Percentiles rank a stretch among this genome's conserved stretches.
These are phyloP conservation scores for Ophiobolus disseminans DNA, from an alignment of 2,329 filamentous ascomycete genomes.

Conservation along the genomic window DNA sequence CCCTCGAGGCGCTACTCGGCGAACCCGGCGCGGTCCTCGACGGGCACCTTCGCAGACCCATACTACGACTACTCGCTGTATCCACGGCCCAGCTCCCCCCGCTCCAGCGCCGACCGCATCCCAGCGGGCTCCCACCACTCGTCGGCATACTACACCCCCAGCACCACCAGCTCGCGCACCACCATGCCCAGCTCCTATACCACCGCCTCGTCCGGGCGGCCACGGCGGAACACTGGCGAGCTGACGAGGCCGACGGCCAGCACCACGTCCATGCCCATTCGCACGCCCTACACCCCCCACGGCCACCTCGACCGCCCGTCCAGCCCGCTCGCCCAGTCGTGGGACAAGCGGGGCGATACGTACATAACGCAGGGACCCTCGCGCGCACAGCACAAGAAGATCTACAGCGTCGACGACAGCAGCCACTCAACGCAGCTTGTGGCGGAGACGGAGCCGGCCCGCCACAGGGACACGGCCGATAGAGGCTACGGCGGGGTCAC, in stretches of 20 bases:
- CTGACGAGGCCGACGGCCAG: slow-evolving; percentile 46
- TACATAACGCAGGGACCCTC: slow-evolving; percentile 48
- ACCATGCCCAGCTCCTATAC: slow-evolving; percentile 41
- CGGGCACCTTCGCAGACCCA: slow-evolving; percentile 46
- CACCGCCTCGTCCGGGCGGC: slow-evolving; percentile 53
- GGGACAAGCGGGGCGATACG: slow-evolving; percentile 41
- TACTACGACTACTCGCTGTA: slow-evolving; percentile 42
- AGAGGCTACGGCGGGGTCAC: slow-evolving; percentile 34
- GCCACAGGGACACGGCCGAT: slow-evolving; percentile 33
- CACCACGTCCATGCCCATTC: slow-evolving; percentile 40
- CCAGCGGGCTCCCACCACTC: slow-evolving; percentile 31
- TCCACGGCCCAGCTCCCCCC: slow-evolving; percentile 41
- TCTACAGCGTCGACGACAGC: slow-evolving; percentile 58
- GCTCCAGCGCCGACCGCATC: slow-evolving; percentile 44
- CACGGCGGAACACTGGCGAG: slow-evolving; percentile 54
- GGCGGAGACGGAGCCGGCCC: slow-evolving; percentile 46
- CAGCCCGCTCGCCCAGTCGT: slow-evolving; percentile 51
- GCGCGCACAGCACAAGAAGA: slow-evolving; percentile 53
- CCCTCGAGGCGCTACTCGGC: slow-evolving; percentile 39
- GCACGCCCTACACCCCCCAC: slow-evolving; percentile 34
- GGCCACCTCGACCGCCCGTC: slow-evolving; percentile 42
- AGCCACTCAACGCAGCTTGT: slow-evolving; percentile 47
- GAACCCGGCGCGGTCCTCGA: slow-evolving; percentile 46
- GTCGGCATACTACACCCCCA: slow-evolving; percentile 31
- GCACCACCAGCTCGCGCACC: slow-evolving; percentile 35